Evolutionary conservation across 2,329 filamentous ascomycete genomes (phyloP), one percentile per base, ranked within the genome.

Genomic region (Fusarium sp.): DNA sequence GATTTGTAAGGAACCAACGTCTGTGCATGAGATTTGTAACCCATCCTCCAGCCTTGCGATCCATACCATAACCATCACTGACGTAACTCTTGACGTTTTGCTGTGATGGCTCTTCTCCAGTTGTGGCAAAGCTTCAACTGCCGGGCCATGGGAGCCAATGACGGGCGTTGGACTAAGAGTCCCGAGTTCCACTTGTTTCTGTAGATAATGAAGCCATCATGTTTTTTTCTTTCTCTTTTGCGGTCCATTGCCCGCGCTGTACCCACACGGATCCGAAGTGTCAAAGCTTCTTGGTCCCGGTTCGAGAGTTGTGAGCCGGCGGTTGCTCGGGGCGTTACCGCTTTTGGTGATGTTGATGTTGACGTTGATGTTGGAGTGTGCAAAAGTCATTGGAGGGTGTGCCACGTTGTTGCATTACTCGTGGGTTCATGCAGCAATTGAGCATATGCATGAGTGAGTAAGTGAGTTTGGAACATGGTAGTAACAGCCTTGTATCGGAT

Each of bases 21-120:
- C 66, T 57, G 66, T 65, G 67, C 66, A 70, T 68, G 39, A n/a
- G 57, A 73, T 73, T 73, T 74, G 71, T 72, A 73, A 73, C 36
- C 24, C 34, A 30, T 41, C 34, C 2, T 55, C 51, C 34, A 55
- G 24, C 20, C 38, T 57, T 36, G 50, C n/a, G 22, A 32, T 36
- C 24, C 32, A 41, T 36, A 36, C 15, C 34, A 36, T 36, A 1
- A 36, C 42, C 47, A 34, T 47, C 38, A 61, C 68, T 74, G 72
- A 68, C 71, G 71, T 72, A 74, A 74, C 67, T 38, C 24, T 72
- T 68, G 63, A 74, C 67, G 67, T 50, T 59, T 58, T 54, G 44
- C 39, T 54, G 52, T 50, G 67, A 72, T 67, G 36, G 30, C 38
- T 54, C 30, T 39, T 41, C 26, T 55, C 36, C 24, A 55, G 8